A percentile compares a stretch with the other conserved stretches of the same genome.
phyloP scores from a whole-genome alignment of 768 basidiomycete genomes.

The Auricularia auricula-judae region DNA sequence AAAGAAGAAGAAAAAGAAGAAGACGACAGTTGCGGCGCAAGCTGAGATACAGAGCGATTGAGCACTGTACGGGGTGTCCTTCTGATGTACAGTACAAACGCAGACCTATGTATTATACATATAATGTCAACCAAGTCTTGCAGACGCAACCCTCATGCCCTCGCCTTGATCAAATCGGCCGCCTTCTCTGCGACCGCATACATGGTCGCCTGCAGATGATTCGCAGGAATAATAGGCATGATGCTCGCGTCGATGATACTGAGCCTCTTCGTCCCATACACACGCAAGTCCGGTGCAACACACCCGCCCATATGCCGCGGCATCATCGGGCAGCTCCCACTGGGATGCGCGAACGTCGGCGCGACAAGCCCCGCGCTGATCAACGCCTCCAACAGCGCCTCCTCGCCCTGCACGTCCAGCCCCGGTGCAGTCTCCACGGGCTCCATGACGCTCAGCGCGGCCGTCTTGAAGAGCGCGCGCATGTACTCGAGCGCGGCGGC shows the following conservation, averaged over 20 bases:
- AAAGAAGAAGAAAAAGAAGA: constrained; percentile 17
- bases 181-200: constrained; percentile 17
- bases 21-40: constrained; percentile 8
- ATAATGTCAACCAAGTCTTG: too few relatives aligned
- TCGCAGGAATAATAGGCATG: constrained; percentile 13
- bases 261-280: constrained; percentile 1
- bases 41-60: too few relatives aligned
- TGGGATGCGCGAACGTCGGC: neutral
- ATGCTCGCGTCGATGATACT: neutral
- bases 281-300: neutral
- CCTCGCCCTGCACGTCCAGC: constrained; percentile 6
- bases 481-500: neutral
- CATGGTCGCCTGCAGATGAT: constrained; percentile 10
- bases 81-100: too few relatives aligned
- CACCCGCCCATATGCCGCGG: neutral
- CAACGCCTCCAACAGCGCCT: constrained; percentile 10
- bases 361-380: constrained; percentile 7
- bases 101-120: too few relatives aligned
- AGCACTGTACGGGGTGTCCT: too few relatives aligned
- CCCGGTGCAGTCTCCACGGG: neutral
- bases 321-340: neutral
- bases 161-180: constrained; percentile 14
- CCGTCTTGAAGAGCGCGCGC: neutral
- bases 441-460: neutral
- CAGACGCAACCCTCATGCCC: too few relatives aligned